Evolutionary conservation across 768 basidiomycete species (phyloP).

Genomic region (Suillus bovinus): DNA sequence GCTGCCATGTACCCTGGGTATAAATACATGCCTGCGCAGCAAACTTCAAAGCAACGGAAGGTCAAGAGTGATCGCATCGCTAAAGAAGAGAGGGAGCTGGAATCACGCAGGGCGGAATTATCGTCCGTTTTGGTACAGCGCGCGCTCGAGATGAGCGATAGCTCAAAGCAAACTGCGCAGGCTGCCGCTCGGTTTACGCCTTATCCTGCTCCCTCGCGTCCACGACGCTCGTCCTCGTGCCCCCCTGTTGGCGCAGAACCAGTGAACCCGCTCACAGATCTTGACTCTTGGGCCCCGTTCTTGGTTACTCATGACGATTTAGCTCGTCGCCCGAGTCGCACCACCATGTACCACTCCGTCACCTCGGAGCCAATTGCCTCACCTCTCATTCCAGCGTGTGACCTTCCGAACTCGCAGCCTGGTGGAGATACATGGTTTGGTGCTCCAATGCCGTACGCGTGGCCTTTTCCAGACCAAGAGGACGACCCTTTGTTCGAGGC

Average conservation of each 20-base stretch:
- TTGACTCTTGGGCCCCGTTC: conserved; percentile 22
- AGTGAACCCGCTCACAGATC: conserved; percentile 15
- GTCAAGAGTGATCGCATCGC: conserved; percentile 12
- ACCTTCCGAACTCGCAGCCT: neutral
- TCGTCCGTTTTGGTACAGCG: neutral
- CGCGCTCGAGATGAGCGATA: neutral
- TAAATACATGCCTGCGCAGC: conserved; percentile 37
- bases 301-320: conserved; percentile 33
- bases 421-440: neutral
- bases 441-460: conserved; percentile 1
- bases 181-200: conserved; percentile 22
- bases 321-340: conserved; percentile 34
- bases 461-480: conserved; percentile 6
- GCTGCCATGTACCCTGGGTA: conserved; percentile 43
- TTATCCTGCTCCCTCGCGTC: conserved; percentile 22
- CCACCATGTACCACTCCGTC: conserved; percentile 36
- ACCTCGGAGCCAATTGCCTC: conserved; percentile 15
- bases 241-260: conserved; percentile 39
- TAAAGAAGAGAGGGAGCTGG: conserved; percentile 11
- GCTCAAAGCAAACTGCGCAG: conserved; percentile 9
- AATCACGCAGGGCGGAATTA: conserved; percentile 11
- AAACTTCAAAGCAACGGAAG: conserved; percentile 21
- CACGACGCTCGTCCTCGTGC: conserved; percentile 42
- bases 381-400: conserved; percentile 6
- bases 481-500: conserved; percentile 1